Base-by-base conservation (phyloP, 2,329 filamentous ascomycete species). In the Immersiporthe knoxdaviesiana region DNA sequence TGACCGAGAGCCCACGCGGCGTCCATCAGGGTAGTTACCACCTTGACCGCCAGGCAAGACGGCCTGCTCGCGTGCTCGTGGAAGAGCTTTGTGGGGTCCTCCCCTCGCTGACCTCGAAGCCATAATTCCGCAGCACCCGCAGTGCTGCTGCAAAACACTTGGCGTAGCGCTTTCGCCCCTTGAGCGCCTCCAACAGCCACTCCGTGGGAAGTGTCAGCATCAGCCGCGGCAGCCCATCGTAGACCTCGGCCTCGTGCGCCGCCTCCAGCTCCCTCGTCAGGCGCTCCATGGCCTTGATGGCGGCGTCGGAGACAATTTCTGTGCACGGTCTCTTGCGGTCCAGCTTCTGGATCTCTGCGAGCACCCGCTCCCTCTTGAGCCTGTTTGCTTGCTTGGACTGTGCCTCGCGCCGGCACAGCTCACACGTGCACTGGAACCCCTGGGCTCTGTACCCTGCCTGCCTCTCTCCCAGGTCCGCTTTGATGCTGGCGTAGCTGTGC, bases 141-240 rank as follows among this genome's bases (percentile, higher is more conserved):
- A 56, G 52, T 7, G 52, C 52, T 32, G 52, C 14, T 56, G 14
- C 24, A 14, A 56, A 14, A 18, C 24, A 30, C n/a, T 30, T 56
- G 11, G 52, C 27, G 12, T 11, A 2, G 68, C 78, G 77, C 71
- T 75, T 77, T 14, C 76, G 73, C 24, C 76, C 74, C 21, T 74
- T 72, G 68, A 78, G 76, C 44, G 77, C 78, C 61, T 76, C 75
- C 10, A 78, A 67, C 1, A 81, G 74, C 78, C 78, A 81, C 74
- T 80, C 77, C 54, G 72, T 75, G 30, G 79, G 77, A 70, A 77
- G 79, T 2, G 81, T 75, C 39, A 81, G 74, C 67, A 75, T 76
- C 67, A 81, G 71, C 44, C 77, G 73, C 8, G 79, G 79, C 30
- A 79, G 39, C 2, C 37, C 52, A 0, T 72, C 75, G 69, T 78